phyloP scores from a whole-genome alignment of 2,329 filamentous ascomycete genomes.

The Clarireedia paspali region DNA sequence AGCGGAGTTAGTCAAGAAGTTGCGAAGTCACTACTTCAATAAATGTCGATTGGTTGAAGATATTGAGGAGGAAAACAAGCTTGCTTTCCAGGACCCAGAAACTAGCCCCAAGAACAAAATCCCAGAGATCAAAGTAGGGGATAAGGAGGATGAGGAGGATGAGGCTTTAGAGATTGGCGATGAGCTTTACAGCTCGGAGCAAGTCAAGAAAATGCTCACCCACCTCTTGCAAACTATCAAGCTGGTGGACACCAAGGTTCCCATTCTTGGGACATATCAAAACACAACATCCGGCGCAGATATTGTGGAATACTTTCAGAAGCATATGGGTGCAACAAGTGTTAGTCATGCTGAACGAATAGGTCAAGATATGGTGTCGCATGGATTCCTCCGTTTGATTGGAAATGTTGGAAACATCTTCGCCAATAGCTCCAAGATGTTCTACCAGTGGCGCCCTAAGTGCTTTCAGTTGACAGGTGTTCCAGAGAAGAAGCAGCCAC shows the following conservation, averaged over 20 bases:
- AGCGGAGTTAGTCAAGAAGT: conserved; percentile 81
- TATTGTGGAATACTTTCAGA: conserved; percentile 92
- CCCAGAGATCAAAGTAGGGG: conserved; percentile 82
- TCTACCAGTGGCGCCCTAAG: conserved; percentile 94
- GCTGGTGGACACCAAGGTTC: conserved; percentile 86
- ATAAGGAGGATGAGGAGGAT: conserved; percentile 63
- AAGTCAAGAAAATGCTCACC: conserved; percentile 81
- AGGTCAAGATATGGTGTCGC: conserved; percentile 81
- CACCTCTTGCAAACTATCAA: conserved; percentile 84
- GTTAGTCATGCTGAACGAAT: conserved; percentile 90
- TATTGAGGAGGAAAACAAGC: conserved; percentile 95
- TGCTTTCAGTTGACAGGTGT: conserved; percentile 82
- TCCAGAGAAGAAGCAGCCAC: conserved; percentile 73
- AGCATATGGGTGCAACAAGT: conserved; percentile 73
- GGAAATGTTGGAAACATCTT: conserved; percentile 94
- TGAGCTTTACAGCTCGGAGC: conserved; percentile 73
- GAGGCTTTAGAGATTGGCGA: conserved; percentile 85
- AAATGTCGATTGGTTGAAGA: conserved; percentile 96
- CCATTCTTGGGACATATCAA: conserved; percentile 88
- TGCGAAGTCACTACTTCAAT: conserved; percentile 96
- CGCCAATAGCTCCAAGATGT: conserved; percentile 94
- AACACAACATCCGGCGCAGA: conserved; percentile 89
- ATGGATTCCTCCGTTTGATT: conserved; percentile 81
- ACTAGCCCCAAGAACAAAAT: conserved; percentile 59
- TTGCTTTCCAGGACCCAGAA: conserved; percentile 87